Evolutionary conservation across 352 stramenopile genomes (phyloP).

Genomic region (Pythium brachiatum): DNA sequence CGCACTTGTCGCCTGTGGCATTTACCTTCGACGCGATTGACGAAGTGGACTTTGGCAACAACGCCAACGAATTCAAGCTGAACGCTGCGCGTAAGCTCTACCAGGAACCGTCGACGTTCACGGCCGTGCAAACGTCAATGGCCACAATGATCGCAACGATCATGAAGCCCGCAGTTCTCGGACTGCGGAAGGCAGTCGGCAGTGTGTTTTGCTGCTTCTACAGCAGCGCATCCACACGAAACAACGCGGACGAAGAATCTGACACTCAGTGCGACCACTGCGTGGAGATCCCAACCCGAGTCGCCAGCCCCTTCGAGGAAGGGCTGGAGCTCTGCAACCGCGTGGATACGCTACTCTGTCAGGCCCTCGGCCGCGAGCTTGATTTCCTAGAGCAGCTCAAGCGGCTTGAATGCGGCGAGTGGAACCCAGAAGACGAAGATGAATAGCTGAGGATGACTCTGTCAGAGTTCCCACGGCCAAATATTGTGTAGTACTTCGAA

Average conservation of each 20-base stretch:
- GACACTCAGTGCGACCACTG: no score
- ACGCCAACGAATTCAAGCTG: no score
- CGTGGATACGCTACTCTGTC: not conserved
- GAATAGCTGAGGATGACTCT: not conserved
- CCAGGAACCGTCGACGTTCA: no score
- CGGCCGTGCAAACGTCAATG: not conserved
- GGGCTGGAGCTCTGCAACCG: not conserved
- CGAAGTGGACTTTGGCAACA: no score
- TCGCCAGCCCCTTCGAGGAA: not conserved
- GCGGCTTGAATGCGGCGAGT: not conserved
- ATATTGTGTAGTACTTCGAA: constrained; percentile 8
- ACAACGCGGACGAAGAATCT: not conserved
- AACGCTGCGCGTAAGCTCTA: no score
- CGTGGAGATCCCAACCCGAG: not conserved
- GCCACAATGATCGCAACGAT: not conserved
- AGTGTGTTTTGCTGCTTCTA: no score
- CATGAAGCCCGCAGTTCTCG: no score
- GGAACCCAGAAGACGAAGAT: not conserved
- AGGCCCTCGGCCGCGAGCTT: not conserved
- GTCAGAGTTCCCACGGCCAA: not conserved
- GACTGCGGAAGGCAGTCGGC: no score
- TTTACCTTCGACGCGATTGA: no score
- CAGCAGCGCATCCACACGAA: no score
- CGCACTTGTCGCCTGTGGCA: no score
- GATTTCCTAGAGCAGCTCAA: not conserved